Percentiles rank a stretch among this genome's conserved stretches.
These are phyloP conservation scores for Batrachochytrium dendrobatidis DNA, from an alignment of 371 early-diverging fungal species.

Conservation along the genomic window DNA sequence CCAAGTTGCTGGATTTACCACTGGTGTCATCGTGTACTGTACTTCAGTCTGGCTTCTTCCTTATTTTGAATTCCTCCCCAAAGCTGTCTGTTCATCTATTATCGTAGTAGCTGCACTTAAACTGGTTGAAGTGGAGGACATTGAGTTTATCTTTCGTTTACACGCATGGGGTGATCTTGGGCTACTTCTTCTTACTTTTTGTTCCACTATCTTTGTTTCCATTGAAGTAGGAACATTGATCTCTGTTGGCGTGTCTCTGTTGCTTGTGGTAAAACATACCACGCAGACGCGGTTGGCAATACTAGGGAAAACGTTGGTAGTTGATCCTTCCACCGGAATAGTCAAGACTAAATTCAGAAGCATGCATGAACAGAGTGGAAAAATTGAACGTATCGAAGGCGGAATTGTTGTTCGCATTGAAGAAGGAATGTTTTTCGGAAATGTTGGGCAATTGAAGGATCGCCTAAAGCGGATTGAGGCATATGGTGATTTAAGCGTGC, in stretches of 20 bases:
- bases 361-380: slow-evolving; percentile 54
- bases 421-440: slow-evolving; percentile 90
- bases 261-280: slow-evolving; percentile 84
- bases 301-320: slow-evolving; percentile 31
- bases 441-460: slow-evolving; percentile 88
- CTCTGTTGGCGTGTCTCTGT: slow-evolving; percentile 73
- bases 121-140: slow-evolving; percentile 72
- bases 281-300: slow-evolving; percentile 49
- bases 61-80: slow-evolving; percentile 77
- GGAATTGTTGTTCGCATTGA: slow-evolving; percentile 79
- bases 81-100: slow-evolving; percentile 74
- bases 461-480: slow-evolving; percentile 82
- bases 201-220: slow-evolving; percentile 73
- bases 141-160: slow-evolving; percentile 71
- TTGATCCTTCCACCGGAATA: slow-evolving; percentile 29
- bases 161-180: slow-evolving; percentile 81
- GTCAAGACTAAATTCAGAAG: slow-evolving; percentile 42
- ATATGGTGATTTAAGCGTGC: slow-evolving; percentile 84
- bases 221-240: slow-evolving; percentile 87
- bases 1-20: slow-evolving; percentile 80
- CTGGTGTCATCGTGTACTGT: slow-evolving; percentile 64
- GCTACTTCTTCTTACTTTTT: slow-evolving; percentile 70
- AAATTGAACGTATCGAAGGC: slow-evolving; percentile 70
- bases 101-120: slow-evolving; percentile 80
- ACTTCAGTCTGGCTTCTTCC: slow-evolving; percentile 69